Evolutionary conservation across 1,284 basidiomycete species (phyloP).

Genomic region (Sporisorium graminicola): DNA sequence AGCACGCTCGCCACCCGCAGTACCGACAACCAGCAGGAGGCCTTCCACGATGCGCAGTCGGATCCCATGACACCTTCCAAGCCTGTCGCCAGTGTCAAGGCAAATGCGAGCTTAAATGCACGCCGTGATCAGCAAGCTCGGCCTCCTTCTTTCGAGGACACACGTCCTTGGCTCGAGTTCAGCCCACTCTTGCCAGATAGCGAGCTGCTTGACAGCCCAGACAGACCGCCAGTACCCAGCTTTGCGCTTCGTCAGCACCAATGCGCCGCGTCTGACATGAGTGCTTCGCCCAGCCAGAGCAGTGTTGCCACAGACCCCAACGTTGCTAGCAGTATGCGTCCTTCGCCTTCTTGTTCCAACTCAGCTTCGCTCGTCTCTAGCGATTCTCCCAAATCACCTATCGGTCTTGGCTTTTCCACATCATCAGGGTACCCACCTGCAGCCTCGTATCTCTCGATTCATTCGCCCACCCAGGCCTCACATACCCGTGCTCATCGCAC

Average conservation of each 20-base stretch:
- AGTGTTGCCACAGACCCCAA: slow-evolving; percentile 23
- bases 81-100: neutral
- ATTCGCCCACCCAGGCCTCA: slow-evolving; percentile 24
- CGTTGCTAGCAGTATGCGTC: slow-evolving; percentile 8
- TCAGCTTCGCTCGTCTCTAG: slow-evolving; percentile 17
- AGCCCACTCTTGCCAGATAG: slow-evolving; percentile 38
- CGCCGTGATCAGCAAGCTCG: neutral
- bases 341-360: slow-evolving; percentile 34
- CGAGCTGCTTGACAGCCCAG: slow-evolving; percentile 32
- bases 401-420: slow-evolving; percentile 31
- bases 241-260: slow-evolving; percentile 17
- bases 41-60: slow-evolving; percentile 11
- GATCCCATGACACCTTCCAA: slow-evolving; percentile 21
- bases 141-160: slow-evolving; percentile 31
- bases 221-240: slow-evolving; percentile 1
- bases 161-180: slow-evolving; percentile 50
- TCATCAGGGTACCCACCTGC: slow-evolving; percentile 23
- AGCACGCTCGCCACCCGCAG: neutral
- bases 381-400: slow-evolving; percentile 40
- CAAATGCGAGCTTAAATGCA: neutral
- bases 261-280: slow-evolving; percentile 20
- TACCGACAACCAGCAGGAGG: slow-evolving; percentile 4
- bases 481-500: slow-evolving; percentile 17
- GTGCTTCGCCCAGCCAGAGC: slow-evolving; percentile 30
- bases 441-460: slow-evolving; percentile 32